A percentile compares a stretch with the other conserved stretches of the same genome.
These are phyloP conservation scores for Pseudogymnoascus sp. DNA, from an alignment of 2,329 filamentous ascomycete species.

Conservation along the genomic window DNA sequence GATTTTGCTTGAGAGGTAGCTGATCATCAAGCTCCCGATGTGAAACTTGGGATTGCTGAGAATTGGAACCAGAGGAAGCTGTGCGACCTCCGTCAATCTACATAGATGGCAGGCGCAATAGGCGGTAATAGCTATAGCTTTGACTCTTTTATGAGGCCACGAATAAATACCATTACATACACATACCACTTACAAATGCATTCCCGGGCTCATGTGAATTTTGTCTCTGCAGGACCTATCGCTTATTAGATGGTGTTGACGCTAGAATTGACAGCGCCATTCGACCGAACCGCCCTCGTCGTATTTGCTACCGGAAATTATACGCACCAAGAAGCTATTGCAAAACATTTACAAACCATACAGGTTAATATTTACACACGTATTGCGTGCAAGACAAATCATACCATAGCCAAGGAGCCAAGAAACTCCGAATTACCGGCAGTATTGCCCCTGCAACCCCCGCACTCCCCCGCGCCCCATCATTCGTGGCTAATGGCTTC, in stretches of 20 bases:
- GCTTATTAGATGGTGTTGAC: not conserved
- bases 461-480: not conserved
- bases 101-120: not conserved
- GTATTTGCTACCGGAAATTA: not conserved
- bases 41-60: not conserved
- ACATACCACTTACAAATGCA: too few relatives aligned
- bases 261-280: not conserved
- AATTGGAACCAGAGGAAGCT: not conserved
- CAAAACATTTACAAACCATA: not conserved
- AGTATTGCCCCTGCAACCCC: constrained; percentile 4
- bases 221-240: not conserved
- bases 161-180: not conserved
- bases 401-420: not conserved
- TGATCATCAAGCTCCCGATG: not conserved
- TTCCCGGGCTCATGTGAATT: not conserved
- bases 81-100: not conserved
- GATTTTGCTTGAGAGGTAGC: not conserved
- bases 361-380: not conserved
- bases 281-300: not conserved
- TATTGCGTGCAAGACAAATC: not conserved
- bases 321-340: not conserved
- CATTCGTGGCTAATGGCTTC: constrained; percentile 2
- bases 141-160: not conserved
- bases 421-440: not conserved
- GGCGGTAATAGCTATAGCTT: not conserved